phyloP scores from a whole-genome alignment of 2,329 filamentous ascomycete genomes.

The Aspergillus candidus region DNA sequence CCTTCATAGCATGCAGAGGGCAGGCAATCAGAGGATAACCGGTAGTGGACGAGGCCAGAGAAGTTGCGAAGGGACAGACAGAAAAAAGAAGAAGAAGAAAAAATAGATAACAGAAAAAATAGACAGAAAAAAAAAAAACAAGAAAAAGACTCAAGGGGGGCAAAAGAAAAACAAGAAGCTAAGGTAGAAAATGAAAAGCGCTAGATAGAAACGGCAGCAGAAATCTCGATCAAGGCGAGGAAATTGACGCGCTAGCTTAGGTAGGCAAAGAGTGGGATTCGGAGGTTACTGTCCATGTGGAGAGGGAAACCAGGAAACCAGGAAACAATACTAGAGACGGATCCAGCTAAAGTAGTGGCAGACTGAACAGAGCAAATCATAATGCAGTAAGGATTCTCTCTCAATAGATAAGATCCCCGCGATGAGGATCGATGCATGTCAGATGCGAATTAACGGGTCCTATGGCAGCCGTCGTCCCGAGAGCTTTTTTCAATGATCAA shows the following conservation, averaged over 20 bases:
- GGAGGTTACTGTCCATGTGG: too few species aligned
- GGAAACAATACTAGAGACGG: too few species aligned
- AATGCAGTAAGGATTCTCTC: background rate
- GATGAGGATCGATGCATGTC: too few species aligned
- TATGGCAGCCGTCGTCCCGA: too few species aligned
- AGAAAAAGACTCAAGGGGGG: background rate
- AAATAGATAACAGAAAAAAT: background rate
- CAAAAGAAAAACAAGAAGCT: background rate
- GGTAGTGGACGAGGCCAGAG: background rate
- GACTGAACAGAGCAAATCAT: slow-evolving; percentile 8
- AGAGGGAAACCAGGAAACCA: too few species aligned
- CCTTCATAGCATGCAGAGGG: background rate
- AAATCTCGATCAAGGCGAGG: background rate
- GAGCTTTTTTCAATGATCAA: background rate
- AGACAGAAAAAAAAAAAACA: slow-evolving; percentile 4
- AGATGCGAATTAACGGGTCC: too few species aligned
- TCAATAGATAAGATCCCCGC: background rate
- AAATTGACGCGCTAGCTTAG: background rate
- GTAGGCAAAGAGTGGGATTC: background rate
- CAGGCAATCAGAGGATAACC: background rate
- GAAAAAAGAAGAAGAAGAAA: background rate
- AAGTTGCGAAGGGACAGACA: background rate
- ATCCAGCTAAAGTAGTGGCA: background rate
- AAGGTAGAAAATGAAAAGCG: background rate
- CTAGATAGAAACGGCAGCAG: background rate